Evolutionary conservation across 2,329 filamentous ascomycete genomes (phyloP).

Genomic region (Aspergillus neoniger): DNA sequence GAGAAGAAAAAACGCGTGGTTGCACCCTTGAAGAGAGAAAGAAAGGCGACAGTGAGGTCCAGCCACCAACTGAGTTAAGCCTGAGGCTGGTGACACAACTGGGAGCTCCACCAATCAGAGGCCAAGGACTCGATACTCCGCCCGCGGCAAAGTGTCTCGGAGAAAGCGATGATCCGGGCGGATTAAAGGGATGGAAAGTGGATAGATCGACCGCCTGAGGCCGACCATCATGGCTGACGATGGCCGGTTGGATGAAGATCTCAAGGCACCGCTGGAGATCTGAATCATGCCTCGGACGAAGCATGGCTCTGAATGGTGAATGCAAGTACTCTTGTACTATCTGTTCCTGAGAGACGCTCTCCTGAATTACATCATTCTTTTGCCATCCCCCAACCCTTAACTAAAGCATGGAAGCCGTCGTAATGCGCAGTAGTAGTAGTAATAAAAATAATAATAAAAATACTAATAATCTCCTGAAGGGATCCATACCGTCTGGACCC

Average conservation of each 20-base stretch:
- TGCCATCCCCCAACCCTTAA: background rate
- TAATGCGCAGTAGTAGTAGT: background rate
- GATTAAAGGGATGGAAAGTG: background rate
- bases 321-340: background rate
- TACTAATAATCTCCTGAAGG: background rate
- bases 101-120: background rate
- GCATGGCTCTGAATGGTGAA: background rate
- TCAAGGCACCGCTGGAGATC: background rate
- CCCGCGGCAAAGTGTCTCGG: background rate
- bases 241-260: background rate
- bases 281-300: background rate
- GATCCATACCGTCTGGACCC: background rate
- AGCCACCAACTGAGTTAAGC: background rate
- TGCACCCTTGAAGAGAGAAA: background rate
- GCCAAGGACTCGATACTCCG: background rate
- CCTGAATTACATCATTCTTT: constrained; percentile 11
- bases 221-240: background rate
- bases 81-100: background rate
- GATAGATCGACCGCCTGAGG: background rate
- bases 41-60: background rate
- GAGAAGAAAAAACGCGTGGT: background rate
- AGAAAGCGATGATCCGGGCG: background rate
- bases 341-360: background rate
- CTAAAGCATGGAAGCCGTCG: background rate
- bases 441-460: too few species aligned